A percentile compares a stretch with the other conserved stretches of the same genome.
These are phyloP conservation scores for Oehlia diaphana DNA, from an alignment of 192 early-diverging fungal species.

Conservation along the genomic window DNA sequence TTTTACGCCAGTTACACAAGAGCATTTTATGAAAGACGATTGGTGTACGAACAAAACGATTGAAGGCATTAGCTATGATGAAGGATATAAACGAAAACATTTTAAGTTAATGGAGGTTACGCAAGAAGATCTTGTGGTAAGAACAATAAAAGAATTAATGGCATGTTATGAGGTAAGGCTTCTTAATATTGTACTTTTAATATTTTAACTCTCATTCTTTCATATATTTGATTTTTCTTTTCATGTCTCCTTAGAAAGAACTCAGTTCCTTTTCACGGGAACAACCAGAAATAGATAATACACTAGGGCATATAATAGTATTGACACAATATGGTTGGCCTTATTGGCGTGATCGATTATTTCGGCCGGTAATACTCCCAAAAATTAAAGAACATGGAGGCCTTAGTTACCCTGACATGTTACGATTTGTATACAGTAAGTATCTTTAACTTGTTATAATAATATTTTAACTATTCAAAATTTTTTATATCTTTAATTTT, in stretches of 20 bases:
- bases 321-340: constrained; percentile 18
- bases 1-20: neutral
- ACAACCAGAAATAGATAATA: neutral
- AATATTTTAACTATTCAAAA: neutral
- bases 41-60: neutral
- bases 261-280: neutral
- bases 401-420: neutral
- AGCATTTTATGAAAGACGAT: constrained; percentile 23
- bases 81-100: neutral
- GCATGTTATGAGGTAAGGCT: constrained; percentile 1
- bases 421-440: constrained; percentile 21
- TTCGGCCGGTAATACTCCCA: constrained; percentile 1
- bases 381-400: constrained; percentile 13
- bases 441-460: neutral
- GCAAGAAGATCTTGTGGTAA: constrained; percentile 16
- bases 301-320: neutral
- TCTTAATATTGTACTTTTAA: neutral
- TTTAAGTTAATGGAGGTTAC: constrained; percentile 5
- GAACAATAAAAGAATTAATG: constrained; percentile 9
- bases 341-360: constrained; percentile 21
- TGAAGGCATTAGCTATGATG: no score
- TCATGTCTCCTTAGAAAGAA: neutral
- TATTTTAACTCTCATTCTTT: neutral
- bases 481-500: neutral
- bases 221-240: neutral